Percentiles rank a stretch among this genome's conserved stretches.
Evolutionary conservation across 495 filamentous ascomycete genomes (phyloP).

Genomic region (Annulohypoxylon nitens): DNA sequence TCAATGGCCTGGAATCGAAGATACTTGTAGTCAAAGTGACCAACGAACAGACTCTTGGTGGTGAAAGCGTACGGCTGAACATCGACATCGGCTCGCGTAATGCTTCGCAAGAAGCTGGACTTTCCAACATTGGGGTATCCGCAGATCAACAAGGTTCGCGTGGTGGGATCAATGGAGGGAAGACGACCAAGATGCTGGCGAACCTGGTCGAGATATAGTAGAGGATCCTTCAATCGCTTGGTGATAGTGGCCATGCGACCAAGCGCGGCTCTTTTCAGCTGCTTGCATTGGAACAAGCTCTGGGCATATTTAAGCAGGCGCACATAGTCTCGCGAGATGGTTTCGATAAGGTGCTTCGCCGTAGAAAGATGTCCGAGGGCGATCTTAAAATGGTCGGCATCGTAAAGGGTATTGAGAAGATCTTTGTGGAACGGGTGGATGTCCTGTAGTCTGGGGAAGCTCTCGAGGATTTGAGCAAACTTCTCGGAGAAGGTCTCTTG

Average conservation of each 20-base stretch:
- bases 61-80: constrained; percentile 99
- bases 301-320: constrained; percentile 80
- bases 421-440: constrained; percentile 95
- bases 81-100: constrained; percentile 96
- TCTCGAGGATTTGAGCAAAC: constrained; percentile 86
- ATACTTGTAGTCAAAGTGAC: constrained; percentile 99
- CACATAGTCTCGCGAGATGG: constrained; percentile 88
- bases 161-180: constrained; percentile 97
- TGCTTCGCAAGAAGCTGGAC: constrained; percentile 90
- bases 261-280: constrained; percentile 87
- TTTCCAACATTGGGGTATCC: constrained; percentile 99
- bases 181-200: constrained; percentile 97
- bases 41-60: constrained; percentile 96
- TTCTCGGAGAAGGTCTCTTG: constrained; percentile 97
- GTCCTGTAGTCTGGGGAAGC: constrained; percentile 93
- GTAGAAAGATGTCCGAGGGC: constrained; percentile 96
- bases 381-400: constrained; percentile 98
- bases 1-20: constrained; percentile 88
- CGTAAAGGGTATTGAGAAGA: constrained; percentile 78
- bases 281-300: constrained; percentile 94
- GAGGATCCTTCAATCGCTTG: constrained; percentile 90
- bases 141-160: constrained; percentile 92
- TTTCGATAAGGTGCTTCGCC: constrained; percentile 96
- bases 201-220: constrained; percentile 97
- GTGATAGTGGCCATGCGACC: constrained; percentile 98